These are phyloP conservation scores for Celoporthe dispersa DNA, from an alignment of 2,329 filamentous ascomycete species.

Conservation along the genomic window DNA sequence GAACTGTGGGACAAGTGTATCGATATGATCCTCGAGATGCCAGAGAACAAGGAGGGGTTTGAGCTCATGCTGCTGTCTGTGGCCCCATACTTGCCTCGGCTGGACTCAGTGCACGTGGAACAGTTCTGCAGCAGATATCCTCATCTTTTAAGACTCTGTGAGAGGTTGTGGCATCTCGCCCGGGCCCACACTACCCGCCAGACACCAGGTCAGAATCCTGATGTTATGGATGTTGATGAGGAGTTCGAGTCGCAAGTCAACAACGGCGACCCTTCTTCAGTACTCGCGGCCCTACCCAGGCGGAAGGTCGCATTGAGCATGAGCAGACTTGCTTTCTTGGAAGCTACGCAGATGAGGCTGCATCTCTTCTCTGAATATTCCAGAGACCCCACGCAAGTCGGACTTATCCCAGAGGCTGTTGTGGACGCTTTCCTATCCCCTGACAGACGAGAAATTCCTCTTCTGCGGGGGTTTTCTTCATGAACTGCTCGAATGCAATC, in stretches of 20 bases:
- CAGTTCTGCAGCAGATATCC: conserved; percentile 44
- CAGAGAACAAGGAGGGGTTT: conserved; percentile 51
- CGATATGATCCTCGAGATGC: conserved; percentile 45
- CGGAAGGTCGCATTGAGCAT: conserved; percentile 47
- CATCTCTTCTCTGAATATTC: conserved; percentile 49
- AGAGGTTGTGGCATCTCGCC: conserved; percentile 43
- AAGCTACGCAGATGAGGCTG: conserved; percentile 52
- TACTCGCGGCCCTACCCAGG: conserved; percentile 49
- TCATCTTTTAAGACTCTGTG: conserved; percentile 49
- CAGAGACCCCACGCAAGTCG: conserved; percentile 50
- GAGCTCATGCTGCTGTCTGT: conserved; percentile 52
- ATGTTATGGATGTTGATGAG: conserved; percentile 70
- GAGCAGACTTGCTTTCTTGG: conserved; percentile 52
- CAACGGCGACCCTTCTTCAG: conserved; percentile 45
- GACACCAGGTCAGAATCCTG: conserved; percentile 44
- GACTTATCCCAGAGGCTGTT: conserved; percentile 54
- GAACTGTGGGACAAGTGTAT: conserved; percentile 48
- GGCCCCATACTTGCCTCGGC: conserved; percentile 51
- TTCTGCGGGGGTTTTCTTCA: conserved; percentile 53
- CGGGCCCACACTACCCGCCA: conserved; percentile 40
- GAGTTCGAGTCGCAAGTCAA: conserved; percentile 66
- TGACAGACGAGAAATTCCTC: conserved; percentile 59
- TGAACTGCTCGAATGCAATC: conserved; percentile 59
- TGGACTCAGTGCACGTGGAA: conserved; percentile 44
- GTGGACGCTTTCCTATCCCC: conserved; percentile 53